A percentile compares a stretch with the other conserved stretches of the same genome.
Evolutionary conservation across 2,329 filamentous ascomycete genomes (phyloP).

Genomic region (Fusarium sp.): DNA sequence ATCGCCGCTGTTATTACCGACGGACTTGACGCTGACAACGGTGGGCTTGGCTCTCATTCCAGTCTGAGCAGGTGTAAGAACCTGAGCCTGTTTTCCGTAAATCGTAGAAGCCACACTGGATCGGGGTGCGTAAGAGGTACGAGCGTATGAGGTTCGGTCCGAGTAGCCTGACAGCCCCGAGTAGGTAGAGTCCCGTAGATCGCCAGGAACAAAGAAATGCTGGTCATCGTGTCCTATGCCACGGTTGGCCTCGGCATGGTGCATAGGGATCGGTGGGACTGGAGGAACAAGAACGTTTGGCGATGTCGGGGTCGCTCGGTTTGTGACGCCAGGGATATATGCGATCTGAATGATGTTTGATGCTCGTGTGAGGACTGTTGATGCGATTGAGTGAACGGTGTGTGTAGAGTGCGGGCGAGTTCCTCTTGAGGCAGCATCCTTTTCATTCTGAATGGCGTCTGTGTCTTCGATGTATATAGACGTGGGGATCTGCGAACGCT

Average conservation of each 20-base stretch:
- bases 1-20: constrained; percentile 61
- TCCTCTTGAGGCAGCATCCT: constrained; percentile 54
- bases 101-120: constrained; percentile 90
- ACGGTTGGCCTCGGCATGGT: constrained; percentile 56
- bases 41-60: constrained; percentile 88
- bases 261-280: constrained; percentile 86
- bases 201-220: constrained; percentile 91
- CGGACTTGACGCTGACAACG: constrained; percentile 89
- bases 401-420: constrained; percentile 77
- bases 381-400: constrained; percentile 91
- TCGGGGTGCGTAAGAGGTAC: constrained; percentile 65
- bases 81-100: constrained; percentile 88
- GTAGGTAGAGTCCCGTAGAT: constrained; percentile 90
- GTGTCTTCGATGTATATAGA: constrained; percentile 66
- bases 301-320: constrained; percentile 85
- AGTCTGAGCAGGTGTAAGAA: constrained; percentile 83
- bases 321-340: constrained; percentile 96
- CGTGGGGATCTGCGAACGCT: constrained; percentile 67
- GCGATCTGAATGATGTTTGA: constrained; percentile 99
- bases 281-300: constrained; percentile 85
- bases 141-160: constrained; percentile 68
- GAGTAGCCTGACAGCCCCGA: constrained; percentile 74
- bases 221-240: constrained; percentile 74
- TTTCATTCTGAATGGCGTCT: constrained; percentile 54
- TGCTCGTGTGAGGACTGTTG: constrained; percentile 91